phyloP scores from a whole-genome alignment of 2,329 filamentous ascomycete species.

The Xylariaceae sp. region DNA sequence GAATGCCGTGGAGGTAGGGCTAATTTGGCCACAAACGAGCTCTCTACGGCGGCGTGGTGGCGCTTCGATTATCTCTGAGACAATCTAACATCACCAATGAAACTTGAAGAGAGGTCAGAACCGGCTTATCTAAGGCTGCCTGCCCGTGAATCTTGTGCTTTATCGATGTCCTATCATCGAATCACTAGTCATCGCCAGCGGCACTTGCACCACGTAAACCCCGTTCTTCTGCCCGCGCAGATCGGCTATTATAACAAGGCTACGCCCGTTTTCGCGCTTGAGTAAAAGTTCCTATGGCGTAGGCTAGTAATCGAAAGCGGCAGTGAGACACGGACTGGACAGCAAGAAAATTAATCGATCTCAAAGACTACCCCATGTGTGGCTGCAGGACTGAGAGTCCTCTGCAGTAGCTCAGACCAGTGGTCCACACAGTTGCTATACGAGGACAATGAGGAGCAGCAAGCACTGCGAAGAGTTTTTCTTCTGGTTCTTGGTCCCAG shows the following conservation, averaged over 20 bases:
- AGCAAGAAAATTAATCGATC: too few species aligned
- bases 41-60: slow-evolving; percentile 14
- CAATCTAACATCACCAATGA: slow-evolving; percentile 11
- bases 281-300: too few species aligned
- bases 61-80: slow-evolving; percentile 7
- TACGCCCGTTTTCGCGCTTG: too few species aligned
- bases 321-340: too few species aligned
- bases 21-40: slow-evolving; percentile 23
- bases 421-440: neutral
- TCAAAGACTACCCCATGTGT: too few species aligned
- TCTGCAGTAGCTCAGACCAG: neutral
- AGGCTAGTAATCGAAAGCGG: too few species aligned
- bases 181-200: neutral
- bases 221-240: neutral
- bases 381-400: too few species aligned
- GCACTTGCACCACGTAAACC: neutral
- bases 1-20: slow-evolving; percentile 3
- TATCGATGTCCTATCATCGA: neutral
- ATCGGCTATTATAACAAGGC: slow-evolving; percentile 3
- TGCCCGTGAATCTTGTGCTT: neutral
- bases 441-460: neutral
- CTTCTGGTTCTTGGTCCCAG: slow-evolving; percentile 13
- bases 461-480: neutral
- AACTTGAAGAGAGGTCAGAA: too few species aligned
- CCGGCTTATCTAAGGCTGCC: slow-evolving; percentile 6